Conservation (phyloP, 1,284 basidiomycete genomes). For the Kwoniella shivajii region DNA sequence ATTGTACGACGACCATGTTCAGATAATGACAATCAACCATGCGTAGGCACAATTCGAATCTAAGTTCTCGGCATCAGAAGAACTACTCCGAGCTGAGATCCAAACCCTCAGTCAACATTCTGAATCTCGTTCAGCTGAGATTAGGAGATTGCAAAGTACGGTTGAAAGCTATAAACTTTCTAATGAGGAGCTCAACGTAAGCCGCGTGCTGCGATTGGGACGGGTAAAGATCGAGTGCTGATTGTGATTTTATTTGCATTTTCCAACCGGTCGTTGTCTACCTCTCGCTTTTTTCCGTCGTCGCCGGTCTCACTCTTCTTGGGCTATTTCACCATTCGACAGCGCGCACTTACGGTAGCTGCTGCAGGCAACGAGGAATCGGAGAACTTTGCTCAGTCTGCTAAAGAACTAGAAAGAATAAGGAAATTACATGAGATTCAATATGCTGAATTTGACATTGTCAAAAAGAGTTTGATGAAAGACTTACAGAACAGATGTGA, state of each 20-base stretch:
- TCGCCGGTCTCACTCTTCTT: constrained; percentile 67
- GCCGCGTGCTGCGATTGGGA: constrained; percentile 27
- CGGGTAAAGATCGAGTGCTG: constrained; percentile 6
- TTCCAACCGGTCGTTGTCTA: neutral
- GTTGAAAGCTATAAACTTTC: constrained; percentile 94
- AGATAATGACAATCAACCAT: no score
- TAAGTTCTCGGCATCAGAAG: constrained; percentile 89
- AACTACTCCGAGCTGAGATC: constrained; percentile 83
- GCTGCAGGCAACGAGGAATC: constrained; percentile 95
- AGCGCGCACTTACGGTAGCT: constrained; percentile 95
- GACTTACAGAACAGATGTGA: constrained; percentile 99
- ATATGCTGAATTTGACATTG: constrained; percentile 95
- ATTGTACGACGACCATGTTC: neutral
- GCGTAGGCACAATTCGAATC: constrained; percentile 84
- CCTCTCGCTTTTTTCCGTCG: neutral
- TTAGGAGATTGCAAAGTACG: constrained; percentile 77
- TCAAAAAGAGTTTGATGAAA: constrained; percentile 98
- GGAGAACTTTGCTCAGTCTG: constrained; percentile 92
- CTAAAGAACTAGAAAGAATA: constrained; percentile 94
- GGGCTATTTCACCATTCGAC: constrained; percentile 74
- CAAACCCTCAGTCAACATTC: constrained; percentile 88
- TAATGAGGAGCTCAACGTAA: constrained; percentile 95
- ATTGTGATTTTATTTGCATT: neutral
- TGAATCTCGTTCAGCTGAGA: constrained; percentile 82
- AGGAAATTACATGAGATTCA: constrained; percentile 96